These are phyloP conservation scores for Acer saccharum DNA, from an alignment of 345 rosid genomes.

Conservation along the genomic window DNA sequence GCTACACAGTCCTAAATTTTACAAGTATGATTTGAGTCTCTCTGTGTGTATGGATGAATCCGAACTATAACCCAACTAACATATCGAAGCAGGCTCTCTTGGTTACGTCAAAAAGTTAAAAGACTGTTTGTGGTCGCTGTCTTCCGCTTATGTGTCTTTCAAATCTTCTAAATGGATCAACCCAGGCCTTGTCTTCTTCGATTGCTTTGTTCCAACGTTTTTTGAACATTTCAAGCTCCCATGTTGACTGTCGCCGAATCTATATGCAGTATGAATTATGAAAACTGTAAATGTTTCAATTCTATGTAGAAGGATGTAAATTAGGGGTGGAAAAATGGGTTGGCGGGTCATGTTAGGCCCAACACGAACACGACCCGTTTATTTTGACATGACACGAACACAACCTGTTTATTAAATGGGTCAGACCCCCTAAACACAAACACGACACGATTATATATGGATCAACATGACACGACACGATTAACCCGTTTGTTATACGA, in stretches of 20 bases:
- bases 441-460: too few relatives aligned
- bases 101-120: too few relatives aligned
- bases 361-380: too few relatives aligned
- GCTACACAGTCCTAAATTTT: constrained; percentile 24
- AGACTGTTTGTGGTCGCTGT: neutral
- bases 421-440: too few relatives aligned
- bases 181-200: constrained; percentile 67
- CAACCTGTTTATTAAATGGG: too few relatives aligned
- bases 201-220: constrained; percentile 79
- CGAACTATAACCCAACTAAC: constrained; percentile 3
- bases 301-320: neutral
- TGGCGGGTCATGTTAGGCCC: too few relatives aligned
- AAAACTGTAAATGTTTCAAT: neutral
- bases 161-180: constrained; percentile 54
- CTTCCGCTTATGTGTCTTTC: constrained; percentile 32
- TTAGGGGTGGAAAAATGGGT: too few relatives aligned
- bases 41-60: constrained; percentile 12
- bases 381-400: too few relatives aligned
- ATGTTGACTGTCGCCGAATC: constrained; percentile 92
- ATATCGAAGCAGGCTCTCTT: constrained; percentile 3
- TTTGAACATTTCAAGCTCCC: constrained; percentile 77
- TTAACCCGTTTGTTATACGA: too few relatives aligned
- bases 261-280: constrained; percentile 26
- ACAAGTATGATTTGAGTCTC: constrained; percentile 24
- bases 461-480: too few relatives aligned